phyloP scores from a whole-genome alignment of 768 basidiomycete species.

The Pleurotus djamor region DNA sequence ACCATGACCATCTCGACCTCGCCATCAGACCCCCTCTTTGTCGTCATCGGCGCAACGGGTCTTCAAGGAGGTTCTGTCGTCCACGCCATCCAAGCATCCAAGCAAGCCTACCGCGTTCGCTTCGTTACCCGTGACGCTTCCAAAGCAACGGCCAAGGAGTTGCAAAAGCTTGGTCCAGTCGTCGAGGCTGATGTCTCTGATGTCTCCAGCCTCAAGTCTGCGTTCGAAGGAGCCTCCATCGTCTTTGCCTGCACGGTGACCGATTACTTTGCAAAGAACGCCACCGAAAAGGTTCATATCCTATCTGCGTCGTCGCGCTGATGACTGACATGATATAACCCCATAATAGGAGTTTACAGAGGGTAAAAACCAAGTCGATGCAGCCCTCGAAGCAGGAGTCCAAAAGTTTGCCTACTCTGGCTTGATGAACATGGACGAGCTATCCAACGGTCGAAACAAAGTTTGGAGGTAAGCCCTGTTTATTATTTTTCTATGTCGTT shows the following conservation, averaged over 20 bases:
- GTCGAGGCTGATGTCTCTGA: not conserved
- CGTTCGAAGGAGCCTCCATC: not conserved
- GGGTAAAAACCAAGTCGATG: not conserved
- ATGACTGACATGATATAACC: not conserved
- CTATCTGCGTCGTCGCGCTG: not conserved
- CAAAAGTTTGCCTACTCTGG: not conserved
- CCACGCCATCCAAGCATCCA: not conserved
- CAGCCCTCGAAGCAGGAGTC: not conserved
- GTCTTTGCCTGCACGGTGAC: not conserved
- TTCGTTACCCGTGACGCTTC: not conserved
- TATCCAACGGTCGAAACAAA: not conserved
- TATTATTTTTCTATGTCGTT: not conserved
- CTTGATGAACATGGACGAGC: not conserved
- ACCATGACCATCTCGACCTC: not conserved
- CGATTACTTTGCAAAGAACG: not conserved
- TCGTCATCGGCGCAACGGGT: not conserved
- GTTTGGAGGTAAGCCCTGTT: not conserved
- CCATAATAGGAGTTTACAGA: not conserved
- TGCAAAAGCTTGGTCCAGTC: not conserved
- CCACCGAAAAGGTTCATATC: not conserved
- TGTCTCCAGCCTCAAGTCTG: not conserved
- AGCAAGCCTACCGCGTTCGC: not conserved
- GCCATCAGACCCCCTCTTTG: not conserved
- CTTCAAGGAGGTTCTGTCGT: not conserved
- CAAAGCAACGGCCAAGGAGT: not conserved